Evolutionary conservation across 352 stramenopile genomes (phyloP).

Genomic region (Phytophthora crassamura): DNA sequence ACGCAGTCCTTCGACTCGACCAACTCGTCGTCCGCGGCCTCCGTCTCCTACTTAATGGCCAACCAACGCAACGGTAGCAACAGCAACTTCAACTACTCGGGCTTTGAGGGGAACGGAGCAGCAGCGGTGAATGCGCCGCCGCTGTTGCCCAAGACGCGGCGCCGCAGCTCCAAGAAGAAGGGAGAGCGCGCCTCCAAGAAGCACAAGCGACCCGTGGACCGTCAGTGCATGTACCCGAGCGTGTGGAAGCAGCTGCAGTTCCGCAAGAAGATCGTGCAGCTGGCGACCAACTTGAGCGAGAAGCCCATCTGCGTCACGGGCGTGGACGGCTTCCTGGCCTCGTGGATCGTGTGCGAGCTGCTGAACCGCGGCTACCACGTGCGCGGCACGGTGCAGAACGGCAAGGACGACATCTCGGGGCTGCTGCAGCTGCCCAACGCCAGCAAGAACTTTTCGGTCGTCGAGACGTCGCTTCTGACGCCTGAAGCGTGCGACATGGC

Average conservation of each 20-base stretch:
- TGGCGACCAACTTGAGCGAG: slow-evolving; percentile 72
- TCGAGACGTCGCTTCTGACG: slow-evolving; percentile 89
- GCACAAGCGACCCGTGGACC: slow-evolving; percentile 42
- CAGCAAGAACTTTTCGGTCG: slow-evolving; percentile 84
- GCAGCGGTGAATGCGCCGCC: slow-evolving; percentile 6
- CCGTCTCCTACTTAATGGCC: slow-evolving; percentile 28
- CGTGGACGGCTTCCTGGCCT: slow-evolving; percentile 85
- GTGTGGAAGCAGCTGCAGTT: slow-evolving; percentile 88
- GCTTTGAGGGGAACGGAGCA: slow-evolving; percentile 9
- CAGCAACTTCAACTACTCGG: slow-evolving; percentile 28
- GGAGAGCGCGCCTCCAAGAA: slow-evolving; percentile 31
- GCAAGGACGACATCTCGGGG: slow-evolving; percentile 85
- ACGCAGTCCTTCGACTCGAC: slow-evolving; percentile 47
- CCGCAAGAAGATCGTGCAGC: slow-evolving; percentile 82
- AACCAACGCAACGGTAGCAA: slow-evolving; percentile 23
- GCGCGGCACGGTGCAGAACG: slow-evolving; percentile 87
- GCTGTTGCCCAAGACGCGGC: slow-evolving; percentile 31
- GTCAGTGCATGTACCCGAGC: slow-evolving; percentile 74
- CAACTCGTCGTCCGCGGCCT: slow-evolving; percentile 41
- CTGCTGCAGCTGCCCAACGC: slow-evolving; percentile 74
- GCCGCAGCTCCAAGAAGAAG: slow-evolving; percentile 39
- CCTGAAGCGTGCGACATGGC: slow-evolving; percentile 88
- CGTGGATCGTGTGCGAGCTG: slow-evolving; percentile 88
- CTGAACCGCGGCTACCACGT: slow-evolving; percentile 81
- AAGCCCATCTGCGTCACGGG: slow-evolving; percentile 90